These are phyloP conservation scores for Paraphoma chrysanthemicola DNA, from an alignment of 2,329 filamentous ascomycete genomes.

Conservation along the genomic window DNA sequence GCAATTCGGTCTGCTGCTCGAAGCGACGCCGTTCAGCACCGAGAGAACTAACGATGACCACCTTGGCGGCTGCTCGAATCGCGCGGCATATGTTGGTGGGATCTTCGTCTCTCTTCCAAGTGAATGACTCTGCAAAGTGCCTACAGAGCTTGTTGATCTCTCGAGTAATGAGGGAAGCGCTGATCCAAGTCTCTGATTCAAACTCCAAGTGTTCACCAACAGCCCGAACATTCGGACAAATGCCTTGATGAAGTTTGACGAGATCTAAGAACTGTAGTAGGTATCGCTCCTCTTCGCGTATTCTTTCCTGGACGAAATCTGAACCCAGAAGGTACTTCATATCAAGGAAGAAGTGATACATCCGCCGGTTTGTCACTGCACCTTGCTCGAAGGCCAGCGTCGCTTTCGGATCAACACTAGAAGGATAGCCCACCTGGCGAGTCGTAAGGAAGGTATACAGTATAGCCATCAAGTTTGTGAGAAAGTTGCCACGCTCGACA, in stretches of 20 bases:
- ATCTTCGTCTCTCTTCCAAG: conserved; percentile 70
- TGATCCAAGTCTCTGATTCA: conserved; percentile 98
- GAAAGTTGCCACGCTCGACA: conserved; percentile 91
- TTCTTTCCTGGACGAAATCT: conserved; percentile 82
- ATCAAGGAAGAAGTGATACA: conserved; percentile 98
- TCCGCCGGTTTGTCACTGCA: conserved; percentile 90
- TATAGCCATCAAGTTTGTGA: conserved; percentile 94
- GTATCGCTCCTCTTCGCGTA: conserved; percentile 85
- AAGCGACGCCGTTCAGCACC: conserved; percentile 89
- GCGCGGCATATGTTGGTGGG: conserved; percentile 71
- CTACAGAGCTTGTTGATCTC: conserved; percentile 94
- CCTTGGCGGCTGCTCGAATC: conserved; percentile 77
- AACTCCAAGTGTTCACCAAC: conserved; percentile 97
- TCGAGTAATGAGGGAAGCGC: conserved; percentile 88
- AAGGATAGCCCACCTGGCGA: conserved; percentile 91
- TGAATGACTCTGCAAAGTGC: conserved; percentile 87
- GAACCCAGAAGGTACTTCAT: conserved; percentile 90
- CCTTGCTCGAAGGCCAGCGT: conserved; percentile 93
- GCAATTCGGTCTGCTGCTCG: conserved; percentile 79
- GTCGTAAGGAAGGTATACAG: conserved; percentile 97
- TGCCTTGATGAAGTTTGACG: conserved; percentile 94
- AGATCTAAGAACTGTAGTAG: conserved; percentile 93
- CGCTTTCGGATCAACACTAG: conserved; percentile 84
- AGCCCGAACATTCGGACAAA: conserved; percentile 91
- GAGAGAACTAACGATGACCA: conserved; percentile 86